Evolutionary conservation across 2,329 filamentous ascomycete genomes (phyloP).

Genomic region (Talaromyces sp.): DNA sequence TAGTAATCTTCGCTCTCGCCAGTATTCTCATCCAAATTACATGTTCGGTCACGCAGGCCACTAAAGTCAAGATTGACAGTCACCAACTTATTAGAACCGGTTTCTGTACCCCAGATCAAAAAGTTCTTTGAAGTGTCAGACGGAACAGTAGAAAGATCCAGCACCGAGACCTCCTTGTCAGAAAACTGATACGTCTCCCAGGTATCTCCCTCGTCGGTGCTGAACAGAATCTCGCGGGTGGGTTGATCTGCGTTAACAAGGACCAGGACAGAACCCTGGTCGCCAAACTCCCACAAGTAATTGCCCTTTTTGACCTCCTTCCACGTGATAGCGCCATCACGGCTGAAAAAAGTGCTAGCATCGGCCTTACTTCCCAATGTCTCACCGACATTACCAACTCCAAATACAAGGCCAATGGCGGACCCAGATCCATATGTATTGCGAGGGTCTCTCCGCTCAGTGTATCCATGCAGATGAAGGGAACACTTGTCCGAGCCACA

Average conservation of each 20-base stretch:
- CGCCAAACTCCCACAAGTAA: constrained; percentile 93
- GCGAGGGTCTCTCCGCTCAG: constrained; percentile 75
- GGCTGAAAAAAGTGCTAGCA: constrained; percentile 83
- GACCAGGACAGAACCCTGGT: constrained; percentile 89
- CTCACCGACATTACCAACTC: constrained; percentile 82
- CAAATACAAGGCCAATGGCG: constrained; percentile 87
- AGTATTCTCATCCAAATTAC: constrained; percentile 62
- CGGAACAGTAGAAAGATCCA: constrained; percentile 81
- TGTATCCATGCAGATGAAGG: constrained; percentile 92
- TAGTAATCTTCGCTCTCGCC: constrained; percentile 68
- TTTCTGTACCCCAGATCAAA: constrained; percentile 71
- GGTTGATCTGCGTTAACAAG: constrained; percentile 70
- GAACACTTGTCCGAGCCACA: constrained; percentile 73
- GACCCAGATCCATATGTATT: constrained; percentile 86
- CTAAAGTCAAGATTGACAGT: constrained; percentile 88
- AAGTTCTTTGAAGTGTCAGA: constrained; percentile 90
- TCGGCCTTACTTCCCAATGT: constrained; percentile 48
- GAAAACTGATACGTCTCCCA: constrained; percentile 77
- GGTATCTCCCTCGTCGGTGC: constrained; percentile 72
- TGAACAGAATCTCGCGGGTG: constrained; percentile 70
- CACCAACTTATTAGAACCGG: constrained; percentile 52
- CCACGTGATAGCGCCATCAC: constrained; percentile 89
- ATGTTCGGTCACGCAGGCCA: constrained; percentile 68
- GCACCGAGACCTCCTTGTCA: constrained; percentile 66
- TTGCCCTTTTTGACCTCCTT: constrained; percentile 77